Base-by-base conservation (phyloP, 2,329 filamentous ascomycete genomes). In the Trichoderma afroharzianum region DNA sequence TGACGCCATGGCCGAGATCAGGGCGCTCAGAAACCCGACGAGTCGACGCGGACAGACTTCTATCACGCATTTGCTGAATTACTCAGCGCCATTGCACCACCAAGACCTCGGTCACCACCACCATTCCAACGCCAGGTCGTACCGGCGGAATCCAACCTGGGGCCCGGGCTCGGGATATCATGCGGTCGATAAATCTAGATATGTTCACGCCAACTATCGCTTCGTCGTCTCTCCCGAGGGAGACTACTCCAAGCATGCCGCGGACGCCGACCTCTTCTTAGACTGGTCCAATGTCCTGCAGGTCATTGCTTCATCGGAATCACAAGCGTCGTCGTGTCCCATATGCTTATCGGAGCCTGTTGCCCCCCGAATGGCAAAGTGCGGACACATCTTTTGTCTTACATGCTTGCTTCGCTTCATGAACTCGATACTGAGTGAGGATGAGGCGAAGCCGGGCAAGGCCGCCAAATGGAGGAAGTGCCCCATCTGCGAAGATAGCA, bases 11-110 rank as follows among this genome's bases (percentile, higher is more conserved):
- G 94, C 90, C 75, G 94, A 98, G 84, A 86, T 95, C 73, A 83
- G 87, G 74, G 87, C 87, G 24, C 81, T 89, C 71, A 84, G 86
- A 71, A 89, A 88, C 75, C 81, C 87, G 14, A 86, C 85, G n/a
- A 88, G 87, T 78, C 91, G 96, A 72, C 93, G 96, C 77, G 96
- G 96, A 68, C 95, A 98, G 82, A 98, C 94, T 68, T 97, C 93
- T 78, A 99, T 99, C 79, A 98, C 96, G 53, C 96, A 99, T 82
- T 84, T 99, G 71, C 93, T 99, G 87, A 95, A 95, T 84, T 97
- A 98, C 82, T 90, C 92, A 58, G 85, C 94, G 24, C 93, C 95
- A 26, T 89, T 93, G 62, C 91, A 92, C 26, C 57, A 91, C 73
- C 87, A 87, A 76, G 87, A 89, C 80, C 83, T 86, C 70, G 81